Percentiles rank a stretch among this genome's conserved stretches.
phyloP scores from a whole-genome alignment of 2,329 filamentous ascomycete genomes.

The Sporothrix sp. region DNA sequence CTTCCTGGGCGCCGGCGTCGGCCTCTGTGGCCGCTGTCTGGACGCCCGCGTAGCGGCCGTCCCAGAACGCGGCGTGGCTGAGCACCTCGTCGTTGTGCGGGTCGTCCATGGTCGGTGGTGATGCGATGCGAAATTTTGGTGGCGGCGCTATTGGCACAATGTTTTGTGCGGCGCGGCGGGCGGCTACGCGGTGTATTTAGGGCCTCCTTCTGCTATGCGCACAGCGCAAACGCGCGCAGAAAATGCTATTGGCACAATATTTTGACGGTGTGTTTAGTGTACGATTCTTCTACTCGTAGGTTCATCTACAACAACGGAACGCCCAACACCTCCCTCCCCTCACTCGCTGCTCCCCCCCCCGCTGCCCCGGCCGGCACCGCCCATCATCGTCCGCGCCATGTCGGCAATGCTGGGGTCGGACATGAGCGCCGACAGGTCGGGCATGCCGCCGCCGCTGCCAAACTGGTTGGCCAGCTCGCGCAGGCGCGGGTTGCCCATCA shows the following conservation, averaged over 20 bases:
- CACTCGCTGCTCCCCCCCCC: not conserved
- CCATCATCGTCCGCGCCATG: conserved; percentile 44
- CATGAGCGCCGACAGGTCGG: conserved; percentile 79
- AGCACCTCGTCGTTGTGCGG: conserved; percentile 21
- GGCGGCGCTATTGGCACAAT: no score
- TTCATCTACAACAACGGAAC: no score
- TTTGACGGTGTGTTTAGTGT: no score
- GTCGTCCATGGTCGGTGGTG: not conserved
- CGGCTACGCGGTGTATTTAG: no score
- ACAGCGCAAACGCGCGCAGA: not conserved
- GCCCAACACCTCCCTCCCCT: no score
- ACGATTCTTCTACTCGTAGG: no score
- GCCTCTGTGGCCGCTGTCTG: conserved; percentile 25
- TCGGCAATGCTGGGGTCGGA: conserved; percentile 84
- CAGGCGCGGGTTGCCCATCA: conserved; percentile 90
- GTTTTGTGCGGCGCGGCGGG: no score
- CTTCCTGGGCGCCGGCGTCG: no score
- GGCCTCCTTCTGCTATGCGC: no score
- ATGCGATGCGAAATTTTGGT: no score
- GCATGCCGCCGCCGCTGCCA: conserved; percentile 57
- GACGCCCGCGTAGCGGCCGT: conserved; percentile 32
- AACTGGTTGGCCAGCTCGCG: conserved; percentile 81
- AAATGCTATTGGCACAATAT: not conserved
- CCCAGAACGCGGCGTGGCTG: conserved; percentile 39
- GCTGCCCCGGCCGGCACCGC: conserved; percentile 13